These are phyloP conservation scores for Thermoascus crustaceus DNA, from an alignment of 2,329 filamentous ascomycete genomes.

Conservation along the genomic window DNA sequence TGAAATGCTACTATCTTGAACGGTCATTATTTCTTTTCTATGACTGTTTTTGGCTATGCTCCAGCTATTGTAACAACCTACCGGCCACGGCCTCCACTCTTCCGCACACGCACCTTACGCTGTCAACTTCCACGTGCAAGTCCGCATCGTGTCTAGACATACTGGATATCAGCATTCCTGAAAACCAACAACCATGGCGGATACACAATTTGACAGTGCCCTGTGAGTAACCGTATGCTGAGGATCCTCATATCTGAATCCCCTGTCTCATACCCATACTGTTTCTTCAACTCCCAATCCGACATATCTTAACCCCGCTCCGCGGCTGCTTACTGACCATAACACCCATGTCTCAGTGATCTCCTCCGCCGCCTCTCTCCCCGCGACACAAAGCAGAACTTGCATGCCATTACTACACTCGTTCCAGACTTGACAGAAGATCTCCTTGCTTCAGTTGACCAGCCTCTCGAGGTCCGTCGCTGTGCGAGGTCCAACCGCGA, in stretches of 20 bases:
- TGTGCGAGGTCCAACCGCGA: conserved; percentile 86
- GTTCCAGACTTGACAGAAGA: conserved; percentile 92
- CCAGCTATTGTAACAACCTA: too few species aligned
- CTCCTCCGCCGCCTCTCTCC: conserved; percentile 96
- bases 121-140: conserved; percentile 9
- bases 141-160: background rate
- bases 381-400: conserved; percentile 79
- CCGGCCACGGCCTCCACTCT: conserved; percentile 9
- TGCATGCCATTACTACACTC: conserved; percentile 79
- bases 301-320: conserved; percentile 15
- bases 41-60: too few species aligned
- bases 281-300: conserved; percentile 3
- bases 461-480: conserved; percentile 77
- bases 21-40: too few species aligned
- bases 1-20: too few species aligned
- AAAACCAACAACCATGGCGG: conserved; percentile 29
- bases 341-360: conserved; percentile 53
- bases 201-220: conserved; percentile 44
- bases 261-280: background rate
- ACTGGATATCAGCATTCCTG: conserved; percentile 4
- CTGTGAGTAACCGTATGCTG: conserved; percentile 32
- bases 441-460: conserved; percentile 93
- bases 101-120: conserved; percentile 12
- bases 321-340: conserved; percentile 12
- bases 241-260: background rate